Evolutionary conservation across 768 basidiomycete genomes (phyloP).

Genomic region (Podaxis sp.): DNA sequence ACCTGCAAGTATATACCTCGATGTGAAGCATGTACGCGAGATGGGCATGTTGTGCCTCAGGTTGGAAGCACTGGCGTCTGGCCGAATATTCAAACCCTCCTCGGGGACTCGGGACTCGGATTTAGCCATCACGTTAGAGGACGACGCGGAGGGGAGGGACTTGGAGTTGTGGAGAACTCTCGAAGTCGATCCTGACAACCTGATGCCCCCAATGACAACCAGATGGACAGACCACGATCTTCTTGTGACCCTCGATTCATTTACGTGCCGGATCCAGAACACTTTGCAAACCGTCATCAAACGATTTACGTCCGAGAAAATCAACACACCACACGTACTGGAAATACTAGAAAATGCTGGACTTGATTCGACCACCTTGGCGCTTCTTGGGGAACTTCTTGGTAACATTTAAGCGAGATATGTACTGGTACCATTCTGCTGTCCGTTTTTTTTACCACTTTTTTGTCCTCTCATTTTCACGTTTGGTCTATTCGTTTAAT

Average conservation of each 20-base stretch:
- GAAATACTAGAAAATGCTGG: conserved; percentile 35
- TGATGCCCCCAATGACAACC: conserved; percentile 70
- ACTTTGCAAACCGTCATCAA: conserved; percentile 44
- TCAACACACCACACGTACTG: conserved; percentile 32
- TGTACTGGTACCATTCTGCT: not conserved
- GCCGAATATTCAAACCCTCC: conserved; percentile 54
- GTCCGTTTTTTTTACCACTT: not conserved
- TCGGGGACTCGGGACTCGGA: conserved; percentile 39
- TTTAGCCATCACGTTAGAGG: conserved; percentile 31
- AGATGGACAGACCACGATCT: conserved; percentile 73
- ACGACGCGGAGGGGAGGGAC: conserved; percentile 23
- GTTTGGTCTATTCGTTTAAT: not conserved
- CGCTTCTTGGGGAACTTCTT: conserved; percentile 30
- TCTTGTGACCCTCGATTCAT: conserved; percentile 71
- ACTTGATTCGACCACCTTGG: conserved; percentile 50
- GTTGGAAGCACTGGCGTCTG: conserved; percentile 72
- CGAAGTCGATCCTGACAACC: conserved; percentile 58
- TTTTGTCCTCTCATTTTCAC: conserved; percentile 1
- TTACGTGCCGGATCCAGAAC: conserved; percentile 78
- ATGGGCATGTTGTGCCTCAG: conserved; percentile 75
- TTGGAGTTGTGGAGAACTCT: conserved; percentile 31
- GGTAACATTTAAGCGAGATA: conserved; percentile 18
- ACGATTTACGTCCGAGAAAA: conserved; percentile 23
- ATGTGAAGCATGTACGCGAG: conserved; percentile 71
- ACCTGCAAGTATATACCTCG: conserved; percentile 59